Evolutionary conservation across 768 basidiomycete species (phyloP).

Genomic region (Lactarius trivialis): DNA sequence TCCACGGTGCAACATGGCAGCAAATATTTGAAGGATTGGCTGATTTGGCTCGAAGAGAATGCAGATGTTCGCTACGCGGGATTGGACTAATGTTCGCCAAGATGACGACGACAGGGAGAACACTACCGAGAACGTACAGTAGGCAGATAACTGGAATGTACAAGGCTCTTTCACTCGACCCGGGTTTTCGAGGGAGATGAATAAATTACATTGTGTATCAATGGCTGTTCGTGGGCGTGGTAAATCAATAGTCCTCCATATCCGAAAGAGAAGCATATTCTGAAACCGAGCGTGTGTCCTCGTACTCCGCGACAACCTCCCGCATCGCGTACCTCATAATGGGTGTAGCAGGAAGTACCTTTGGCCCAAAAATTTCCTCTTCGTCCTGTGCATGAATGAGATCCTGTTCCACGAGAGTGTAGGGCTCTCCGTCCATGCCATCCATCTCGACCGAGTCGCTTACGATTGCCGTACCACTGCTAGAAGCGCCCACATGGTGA

Average conservation of each 20-base stretch:
- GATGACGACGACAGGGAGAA: background rate
- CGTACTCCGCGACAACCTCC: constrained; percentile 77
- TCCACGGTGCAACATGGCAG: constrained; percentile 85
- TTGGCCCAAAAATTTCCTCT: constrained; percentile 62
- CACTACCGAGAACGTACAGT: constrained; percentile 4
- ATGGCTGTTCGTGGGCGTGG: background rate
- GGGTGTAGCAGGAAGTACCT: constrained; percentile 68
- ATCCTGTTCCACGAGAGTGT: constrained; percentile 37
- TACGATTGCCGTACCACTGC: constrained; percentile 24
- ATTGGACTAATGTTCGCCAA: constrained; percentile 31
- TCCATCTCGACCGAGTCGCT: constrained; percentile 27
- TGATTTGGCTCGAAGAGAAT: constrained; percentile 81
- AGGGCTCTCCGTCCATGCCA: constrained; percentile 37
- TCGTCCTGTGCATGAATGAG: constrained; percentile 36
- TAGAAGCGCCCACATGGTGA: constrained; percentile 22
- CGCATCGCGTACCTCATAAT: constrained; percentile 83
- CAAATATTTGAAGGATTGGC: constrained; percentile 81
- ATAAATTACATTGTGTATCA: constrained; percentile 16
- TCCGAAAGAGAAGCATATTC: constrained; percentile 78
- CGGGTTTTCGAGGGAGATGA: background rate
- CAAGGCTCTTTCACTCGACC: background rate
- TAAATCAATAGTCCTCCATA: constrained; percentile 58
- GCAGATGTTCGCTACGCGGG: constrained; percentile 89
- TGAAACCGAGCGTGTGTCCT: constrained; percentile 65
- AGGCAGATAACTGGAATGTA: background rate